Base-by-base conservation (phyloP, 2,329 filamentous ascomycete genomes). In the Apiospora hydei region DNA sequence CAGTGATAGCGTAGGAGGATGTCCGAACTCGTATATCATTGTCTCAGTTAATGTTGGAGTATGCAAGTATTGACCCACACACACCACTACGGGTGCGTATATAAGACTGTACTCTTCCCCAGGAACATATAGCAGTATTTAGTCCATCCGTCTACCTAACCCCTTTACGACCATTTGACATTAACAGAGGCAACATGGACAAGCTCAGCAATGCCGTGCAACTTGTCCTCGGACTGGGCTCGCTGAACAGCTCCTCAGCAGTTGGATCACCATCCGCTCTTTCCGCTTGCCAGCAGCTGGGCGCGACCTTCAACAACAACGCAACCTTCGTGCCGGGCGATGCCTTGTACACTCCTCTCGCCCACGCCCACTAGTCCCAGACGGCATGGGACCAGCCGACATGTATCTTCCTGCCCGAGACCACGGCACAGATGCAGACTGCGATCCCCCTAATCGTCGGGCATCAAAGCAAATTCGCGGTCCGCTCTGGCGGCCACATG, bases 401-500 rank as follows among this genome's bases (percentile, higher is more conserved):
- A 51, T 78, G 77, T 51, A 75, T 78, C 67, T 69, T 77, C 44
- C 74, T 74, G 30, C 76, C 77, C n/a, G 69, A 61, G 8, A 75
- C 57, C 11, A 57, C 71, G 3, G 21, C 74, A 41, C 73, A 77
- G 43, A 71, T 78, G 16, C 74, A 75, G 34, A 70, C 68, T n/a
- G 69, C 75, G 2, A 70, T 78, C 30, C 73, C 72, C 24, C 72
- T 74, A 46, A 69, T 76, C 10, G 71, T 73, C 1, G 61, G 64
- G 38, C 41, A 71, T 61, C 71, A 75, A 38, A 74, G 74, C 43
- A 71, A 71, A 41, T 77, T 78, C 49, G 77, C 76, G 1, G 70
- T 77, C 68, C 75, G 77, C 18, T 78, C 77, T 8, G 76, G 77
- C 0, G 77, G 77, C 13, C 77, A 77, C 72, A 77, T 77, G 7